Conservation (phyloP, 441 rosid species). For the Lepidium campestre region DNA sequence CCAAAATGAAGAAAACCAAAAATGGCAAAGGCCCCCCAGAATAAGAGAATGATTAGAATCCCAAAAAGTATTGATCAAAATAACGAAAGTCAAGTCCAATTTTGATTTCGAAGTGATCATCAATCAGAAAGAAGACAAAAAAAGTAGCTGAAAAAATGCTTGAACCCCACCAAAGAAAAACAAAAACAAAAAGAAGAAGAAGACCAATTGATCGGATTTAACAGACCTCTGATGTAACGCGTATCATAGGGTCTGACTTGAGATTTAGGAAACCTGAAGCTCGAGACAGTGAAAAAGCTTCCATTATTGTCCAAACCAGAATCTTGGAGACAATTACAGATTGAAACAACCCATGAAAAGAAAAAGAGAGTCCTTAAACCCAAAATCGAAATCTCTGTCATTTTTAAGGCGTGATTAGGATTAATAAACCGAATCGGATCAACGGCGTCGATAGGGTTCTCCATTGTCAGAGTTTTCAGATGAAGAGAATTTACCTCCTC, state of each 20-base stretch:
- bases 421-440: too few relatives aligned
- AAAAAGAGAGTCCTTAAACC: slow-evolving; percentile 21
- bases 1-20: too few relatives aligned
- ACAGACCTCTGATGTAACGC: slow-evolving; percentile 79
- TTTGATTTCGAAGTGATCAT: not conserved
- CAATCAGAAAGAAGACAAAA: not conserved
- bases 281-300: slow-evolving; percentile 54
- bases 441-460: too few relatives aligned
- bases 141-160: not conserved
- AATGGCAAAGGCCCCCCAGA: too few relatives aligned
- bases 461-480: too few relatives aligned
- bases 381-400: slow-evolving; percentile 18
- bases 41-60: not conserved
- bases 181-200: not conserved
- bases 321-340: slow-evolving; percentile 30
- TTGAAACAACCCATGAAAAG: slow-evolving; percentile 26
- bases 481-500: slow-evolving; percentile 23
- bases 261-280: slow-evolving; percentile 77
- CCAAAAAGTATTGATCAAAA: not conserved
- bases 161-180: not conserved
- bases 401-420: too few relatives aligned
- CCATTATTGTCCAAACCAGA: slow-evolving; percentile 27
- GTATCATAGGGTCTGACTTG: slow-evolving; percentile 59
- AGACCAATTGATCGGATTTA: not conserved
- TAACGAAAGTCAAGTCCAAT: not conserved